Evolutionary conservation across 495 filamentous ascomycete genomes (phyloP).

Genomic region (Penicillium flavigenum): DNA sequence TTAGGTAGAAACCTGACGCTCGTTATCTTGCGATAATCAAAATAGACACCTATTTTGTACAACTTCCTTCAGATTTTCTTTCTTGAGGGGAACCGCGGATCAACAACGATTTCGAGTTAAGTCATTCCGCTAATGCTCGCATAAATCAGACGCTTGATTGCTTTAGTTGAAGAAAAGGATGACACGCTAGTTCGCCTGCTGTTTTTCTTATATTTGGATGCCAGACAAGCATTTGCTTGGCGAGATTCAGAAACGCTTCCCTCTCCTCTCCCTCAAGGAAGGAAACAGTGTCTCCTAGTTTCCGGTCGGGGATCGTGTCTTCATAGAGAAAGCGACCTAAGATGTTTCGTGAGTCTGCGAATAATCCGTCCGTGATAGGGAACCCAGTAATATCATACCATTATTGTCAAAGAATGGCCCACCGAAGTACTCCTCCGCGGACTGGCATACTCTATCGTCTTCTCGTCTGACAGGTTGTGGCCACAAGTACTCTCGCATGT

Average conservation of each 20-base stretch:
- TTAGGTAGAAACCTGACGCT: too few relatives aligned
- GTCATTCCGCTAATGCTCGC: constrained; percentile 7
- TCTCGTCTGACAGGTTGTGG: constrained; percentile 34
- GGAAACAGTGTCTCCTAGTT: constrained; percentile 31
- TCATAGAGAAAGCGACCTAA: constrained; percentile 38
- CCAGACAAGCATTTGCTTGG: constrained; percentile 43
- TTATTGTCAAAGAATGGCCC: constrained; percentile 42
- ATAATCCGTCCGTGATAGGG: constrained; percentile 26
- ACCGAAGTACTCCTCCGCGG: constrained; percentile 37
- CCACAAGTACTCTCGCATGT: constrained; percentile 38
- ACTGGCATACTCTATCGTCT: constrained; percentile 37
- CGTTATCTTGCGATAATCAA: too few relatives aligned
- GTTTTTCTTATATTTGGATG: constrained; percentile 35
- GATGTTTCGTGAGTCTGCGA: constrained; percentile 33
- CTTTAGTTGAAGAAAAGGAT: constrained; percentile 41
- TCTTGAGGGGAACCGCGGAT: too few relatives aligned
- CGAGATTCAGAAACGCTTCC: constrained; percentile 44
- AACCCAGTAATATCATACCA: constrained; percentile 35
- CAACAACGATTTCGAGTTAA: too few relatives aligned
- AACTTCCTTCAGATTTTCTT: too few relatives aligned
- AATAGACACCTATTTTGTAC: too few relatives aligned
- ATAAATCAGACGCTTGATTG: constrained; percentile 30
- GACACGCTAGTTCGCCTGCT: constrained; percentile 36
- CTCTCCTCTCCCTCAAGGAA: constrained; percentile 40
- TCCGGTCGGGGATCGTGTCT: constrained; percentile 35